A percentile compares a stretch with the other conserved stretches of the same genome.
Evolutionary conservation across 2,329 filamentous ascomycete genomes (phyloP).

Genomic region (Aspergillus ustus): DNA sequence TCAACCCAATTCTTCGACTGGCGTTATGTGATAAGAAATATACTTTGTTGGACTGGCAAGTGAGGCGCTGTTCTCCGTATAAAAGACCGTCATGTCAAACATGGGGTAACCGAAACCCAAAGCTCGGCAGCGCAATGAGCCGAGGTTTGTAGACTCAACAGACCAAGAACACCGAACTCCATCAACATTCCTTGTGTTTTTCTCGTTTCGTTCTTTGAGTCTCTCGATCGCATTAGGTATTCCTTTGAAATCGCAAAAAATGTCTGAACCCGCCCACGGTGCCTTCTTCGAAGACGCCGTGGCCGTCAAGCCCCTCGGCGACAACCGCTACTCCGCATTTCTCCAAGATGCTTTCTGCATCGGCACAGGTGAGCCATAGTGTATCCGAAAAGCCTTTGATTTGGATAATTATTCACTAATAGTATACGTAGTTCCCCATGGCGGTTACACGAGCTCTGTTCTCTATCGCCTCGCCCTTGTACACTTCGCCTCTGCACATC

Average conservation of each 20-base stretch:
- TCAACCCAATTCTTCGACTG: too few relatives aligned
- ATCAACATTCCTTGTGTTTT: background rate
- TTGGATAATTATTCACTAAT: slow-evolving; percentile 14
- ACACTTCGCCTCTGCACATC: slow-evolving; percentile 64
- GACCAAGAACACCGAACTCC: background rate
- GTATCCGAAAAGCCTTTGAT: slow-evolving; percentile 4
- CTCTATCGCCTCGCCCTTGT: slow-evolving; percentile 63
- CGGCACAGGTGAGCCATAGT: slow-evolving; percentile 57
- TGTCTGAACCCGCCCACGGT: slow-evolving; percentile 26
- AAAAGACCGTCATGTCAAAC: background rate
- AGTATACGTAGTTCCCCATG: slow-evolving; percentile 70
- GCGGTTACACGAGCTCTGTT: slow-evolving; percentile 69
- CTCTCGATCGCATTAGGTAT: background rate
- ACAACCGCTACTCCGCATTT: slow-evolving; percentile 62
- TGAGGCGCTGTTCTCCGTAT: background rate
- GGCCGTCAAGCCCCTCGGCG: slow-evolving; percentile 42
- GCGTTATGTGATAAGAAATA: background rate
- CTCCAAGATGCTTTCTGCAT: slow-evolving; percentile 68
- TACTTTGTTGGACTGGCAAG: background rate
- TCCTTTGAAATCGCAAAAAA: background rate
- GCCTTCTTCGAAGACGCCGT: slow-evolving; percentile 44
- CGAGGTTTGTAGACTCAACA: slow-evolving; percentile 11
- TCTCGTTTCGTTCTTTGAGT: background rate
- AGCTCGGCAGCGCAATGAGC: slow-evolving; percentile 10
- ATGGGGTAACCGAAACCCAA: slow-evolving; percentile 9